Percentiles rank a stretch among this genome's conserved stretches.
Conservation (phyloP, 169 alveolate genomes). For the Eimeria praecox region DNA sequence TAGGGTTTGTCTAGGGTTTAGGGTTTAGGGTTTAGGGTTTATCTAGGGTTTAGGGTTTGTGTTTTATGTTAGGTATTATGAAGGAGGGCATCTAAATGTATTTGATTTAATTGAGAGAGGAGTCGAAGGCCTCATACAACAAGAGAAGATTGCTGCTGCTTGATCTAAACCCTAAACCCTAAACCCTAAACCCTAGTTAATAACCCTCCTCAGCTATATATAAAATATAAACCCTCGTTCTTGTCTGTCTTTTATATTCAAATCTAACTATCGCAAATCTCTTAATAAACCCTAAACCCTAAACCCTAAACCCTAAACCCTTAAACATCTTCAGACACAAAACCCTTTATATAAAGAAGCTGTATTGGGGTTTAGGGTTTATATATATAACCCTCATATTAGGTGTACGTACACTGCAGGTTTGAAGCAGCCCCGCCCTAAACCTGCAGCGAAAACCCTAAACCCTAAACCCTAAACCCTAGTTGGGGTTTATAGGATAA, state of each 20-base stretch:
- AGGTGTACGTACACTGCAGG: neutral
- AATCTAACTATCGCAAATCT: neutral
- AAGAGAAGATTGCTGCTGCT: neutral
- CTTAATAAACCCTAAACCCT: neutral
- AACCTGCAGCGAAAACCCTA: too few relatives aligned
- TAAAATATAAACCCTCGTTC: neutral
- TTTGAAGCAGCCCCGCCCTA: too few relatives aligned
- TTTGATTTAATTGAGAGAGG: constrained; percentile 38
- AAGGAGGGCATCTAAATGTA: constrained; percentile 22
- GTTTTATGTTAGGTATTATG: constrained; percentile 52
- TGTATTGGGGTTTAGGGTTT: too few relatives aligned
- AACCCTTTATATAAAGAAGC: too few relatives aligned
- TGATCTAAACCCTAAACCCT: constrained; percentile 12
- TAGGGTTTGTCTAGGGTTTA: neutral
- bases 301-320: neutral
- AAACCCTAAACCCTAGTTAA: constrained; percentile 17
- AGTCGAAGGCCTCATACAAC: neutral
- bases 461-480: constrained; percentile 41
- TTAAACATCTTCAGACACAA: neutral
- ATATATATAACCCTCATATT: neutral
- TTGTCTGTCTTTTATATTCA: too few relatives aligned
- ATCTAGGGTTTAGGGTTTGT: neutral
- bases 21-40: neutral
- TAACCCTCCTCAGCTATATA: too few relatives aligned
- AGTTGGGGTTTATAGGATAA: neutral